phyloP scores from a whole-genome alignment of 805 yeast species.

The Ogataea trehalophila region DNA sequence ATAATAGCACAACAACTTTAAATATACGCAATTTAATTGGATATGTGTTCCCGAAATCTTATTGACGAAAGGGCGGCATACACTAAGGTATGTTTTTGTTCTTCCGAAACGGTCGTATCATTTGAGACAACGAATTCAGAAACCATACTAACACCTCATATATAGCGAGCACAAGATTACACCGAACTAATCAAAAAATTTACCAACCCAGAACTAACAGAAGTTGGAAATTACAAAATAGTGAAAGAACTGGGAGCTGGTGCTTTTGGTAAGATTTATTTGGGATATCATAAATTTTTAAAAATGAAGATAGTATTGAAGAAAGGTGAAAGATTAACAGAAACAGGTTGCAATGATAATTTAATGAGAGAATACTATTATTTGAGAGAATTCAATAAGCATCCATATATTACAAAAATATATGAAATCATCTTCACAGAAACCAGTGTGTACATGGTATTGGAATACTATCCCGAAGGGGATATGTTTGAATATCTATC shows the following conservation, averaged over 20 bases:
- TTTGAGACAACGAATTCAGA: not conserved
- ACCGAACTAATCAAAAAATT: constrained; percentile 34
- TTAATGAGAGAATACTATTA: constrained; percentile 87
- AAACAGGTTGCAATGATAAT: constrained; percentile 66
- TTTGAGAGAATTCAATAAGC: constrained; percentile 69
- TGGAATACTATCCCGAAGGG: constrained; percentile 85
- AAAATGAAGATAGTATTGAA: constrained; percentile 79
- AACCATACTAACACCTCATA: not conserved
- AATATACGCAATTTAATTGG: no score
- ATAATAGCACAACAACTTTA: no score
- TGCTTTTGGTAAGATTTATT: constrained; percentile 84
- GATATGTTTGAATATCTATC: constrained; percentile 69
- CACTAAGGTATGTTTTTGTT: constrained; percentile 20
- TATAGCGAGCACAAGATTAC: constrained; percentile 31
- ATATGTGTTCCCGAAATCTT: constrained; percentile 21
- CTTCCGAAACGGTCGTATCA: no score
- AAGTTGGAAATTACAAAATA: constrained; percentile 79
- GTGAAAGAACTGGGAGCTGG: constrained; percentile 82
- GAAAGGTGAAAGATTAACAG: constrained; percentile 45
- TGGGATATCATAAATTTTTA: constrained; percentile 75
- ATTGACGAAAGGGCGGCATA: constrained; percentile 29
- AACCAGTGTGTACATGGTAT: constrained; percentile 73
- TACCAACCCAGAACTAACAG: constrained; percentile 41
- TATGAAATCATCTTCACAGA: constrained; percentile 86
- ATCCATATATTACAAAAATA: constrained; percentile 76